Evolutionary conservation across 192 early-diverging fungal genomes (phyloP), one percentile per base, ranked within the genome.

Genomic region (Backusella liffmaniae): DNA sequence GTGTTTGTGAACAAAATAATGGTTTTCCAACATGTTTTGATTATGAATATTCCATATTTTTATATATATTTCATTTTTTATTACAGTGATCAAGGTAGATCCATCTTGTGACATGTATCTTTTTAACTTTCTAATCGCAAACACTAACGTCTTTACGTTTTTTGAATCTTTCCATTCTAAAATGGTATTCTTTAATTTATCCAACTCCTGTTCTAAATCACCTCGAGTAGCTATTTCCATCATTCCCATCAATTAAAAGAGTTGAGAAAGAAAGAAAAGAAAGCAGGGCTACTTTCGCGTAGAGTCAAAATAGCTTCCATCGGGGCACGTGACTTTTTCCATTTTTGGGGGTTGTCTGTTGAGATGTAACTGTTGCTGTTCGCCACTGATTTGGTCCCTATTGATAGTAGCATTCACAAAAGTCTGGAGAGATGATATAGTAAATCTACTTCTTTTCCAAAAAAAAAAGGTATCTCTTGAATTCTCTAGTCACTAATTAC

Each of bases 101-200:
- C 59, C 62, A 29, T 74, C 37, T 13, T 34, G 39, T 41, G 73
- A 36, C 39, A 74, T 44, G 41, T 41, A 67, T 44, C 53, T 39
- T 62, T 74, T 74, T 66, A 74, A 62, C 29, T 74, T 74, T 66
- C 39, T 65, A 62, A 74, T 74, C n/a, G 73, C 53, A 26, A 74
- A 41, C 21, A 70, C 41, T 2, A 70, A 21, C n/a, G 69, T 37
- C 23, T 70, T 70, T 70, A 70, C 37, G 12, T 15, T 44, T 15
- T 44, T 44, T 26, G 69, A 39, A 37, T 26, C 23, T 70, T 15
- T 44, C 37, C 69, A 70, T 44, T 35, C 23, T 44, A 70, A 26
- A 29, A 70, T 70, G 21, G 41, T 13, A 15, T 9, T 44, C 21
- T 35, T 29, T 44, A 70, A 44, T 10, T 37, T 44, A 44, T 39